Conservation (phyloP, 495 filamentous ascomycete species). For the Annulohypoxylon stygium region DNA sequence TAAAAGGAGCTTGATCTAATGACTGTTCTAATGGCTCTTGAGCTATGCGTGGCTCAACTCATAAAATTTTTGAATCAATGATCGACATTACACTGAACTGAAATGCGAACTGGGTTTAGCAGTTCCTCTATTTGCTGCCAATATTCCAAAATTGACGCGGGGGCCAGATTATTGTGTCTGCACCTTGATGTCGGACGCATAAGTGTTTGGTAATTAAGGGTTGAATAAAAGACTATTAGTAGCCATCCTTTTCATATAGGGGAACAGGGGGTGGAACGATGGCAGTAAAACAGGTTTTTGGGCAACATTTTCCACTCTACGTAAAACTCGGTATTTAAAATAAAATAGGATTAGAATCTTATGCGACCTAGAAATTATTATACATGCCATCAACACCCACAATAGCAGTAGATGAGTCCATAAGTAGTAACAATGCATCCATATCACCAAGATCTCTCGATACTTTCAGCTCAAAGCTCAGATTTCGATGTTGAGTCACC, state of each 20-base stretch:
- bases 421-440: too few relatives aligned
- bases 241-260: not conserved
- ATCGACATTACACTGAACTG: not conserved
- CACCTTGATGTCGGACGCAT: not conserved
- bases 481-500: slow-evolving; percentile 3
- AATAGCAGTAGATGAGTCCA: slow-evolving; percentile 3
- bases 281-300: not conserved
- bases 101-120: not conserved
- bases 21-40: not conserved
- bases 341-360: not conserved
- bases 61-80: slow-evolving; percentile 2
- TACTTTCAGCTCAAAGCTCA: not conserved
- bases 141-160: not conserved
- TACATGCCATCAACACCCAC: not conserved
- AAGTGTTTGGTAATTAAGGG: not conserved
- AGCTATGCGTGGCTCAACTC: not conserved
- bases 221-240: not conserved
- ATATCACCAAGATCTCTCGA: not conserved
- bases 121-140: not conserved
- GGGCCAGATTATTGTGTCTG: not conserved
- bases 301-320: not conserved
- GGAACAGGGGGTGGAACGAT: not conserved
- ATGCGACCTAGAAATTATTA: not conserved
- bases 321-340: not conserved
- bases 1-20: slow-evolving; percentile 23